Evolutionary conservation across 352 stramenopile species (phyloP), one percentile per base, ranked within the genome.

Genomic region (Globisporangium yorkense): DNA sequence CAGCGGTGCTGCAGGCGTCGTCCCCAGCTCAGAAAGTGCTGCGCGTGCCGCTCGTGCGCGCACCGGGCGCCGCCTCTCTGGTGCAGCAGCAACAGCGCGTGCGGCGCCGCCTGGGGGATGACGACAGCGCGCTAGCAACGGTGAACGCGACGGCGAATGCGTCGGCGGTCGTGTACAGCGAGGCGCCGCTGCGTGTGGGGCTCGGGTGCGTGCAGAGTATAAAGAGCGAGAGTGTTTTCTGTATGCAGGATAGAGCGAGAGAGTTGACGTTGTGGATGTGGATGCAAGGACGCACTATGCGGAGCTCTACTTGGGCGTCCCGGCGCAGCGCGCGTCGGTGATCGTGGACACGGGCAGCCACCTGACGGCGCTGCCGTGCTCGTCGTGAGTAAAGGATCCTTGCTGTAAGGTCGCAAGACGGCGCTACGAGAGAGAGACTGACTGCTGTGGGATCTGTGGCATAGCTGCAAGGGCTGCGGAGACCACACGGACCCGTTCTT

Each of bases 361-460:
- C 49, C 67, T 92, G 41, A 87, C 89, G 63, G 85, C 85, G 16
- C 88, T 95, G 54, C 85, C 85, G 15, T 95, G 85, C 72, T 85
- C 82, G 0, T 82, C 69, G 48, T 94, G 66, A 12, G 70, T 72
- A 29, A 10, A 18, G 5, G 7, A 29, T 5, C n/a, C n/a, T 4
- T 27, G 8, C 10, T 13, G 43, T 5, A 46, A 18, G 40, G 7
- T 21, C 40, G 40, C 16, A 37, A 10, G 33, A 37, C 9, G 33
- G 24, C 9, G 33, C 33, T 37, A 37, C 10, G 12, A 15, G 12
- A 5, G 12, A 16, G 13, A 15, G 12, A 15, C 37, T 43, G 3
- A 43, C 37, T 43, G 37, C 3, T 12, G 12, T 13, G 37, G 12
- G 24, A 27, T 27, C 24, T 27, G 9, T 43, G 21, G 6, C 39